Base-by-base conservation (phyloP, 2,329 filamentous ascomycete genomes). In the Colletotrichum spaethianum region DNA sequence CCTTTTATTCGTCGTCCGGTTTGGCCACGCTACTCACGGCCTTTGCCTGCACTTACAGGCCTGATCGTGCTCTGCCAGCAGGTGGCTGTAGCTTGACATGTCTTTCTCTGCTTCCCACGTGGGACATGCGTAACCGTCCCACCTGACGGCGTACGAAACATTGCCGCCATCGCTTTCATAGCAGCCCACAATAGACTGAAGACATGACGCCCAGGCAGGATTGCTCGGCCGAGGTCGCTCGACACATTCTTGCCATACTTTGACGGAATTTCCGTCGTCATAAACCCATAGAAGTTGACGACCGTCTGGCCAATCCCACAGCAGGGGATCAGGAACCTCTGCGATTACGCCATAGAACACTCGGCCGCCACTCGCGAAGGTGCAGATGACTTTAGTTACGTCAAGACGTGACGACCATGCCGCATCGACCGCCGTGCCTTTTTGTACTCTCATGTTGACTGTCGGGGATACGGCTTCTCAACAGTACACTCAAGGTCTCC, bases 101-200 rank as follows among this genome's bases (percentile, higher is more conserved):
- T 65, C 63, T n/a, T 66, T 53, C 11, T 66, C 62, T 46, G 50
- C 50, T 56, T 64, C 50, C 38, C 33, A 64, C 26, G 38, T 64
- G 6, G 20, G 50, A 50, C 26, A 66, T 1, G 18, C n/a, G 50
- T 66, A 66, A 16, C 63, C 26, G 8, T 59, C n/a, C 63, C 31
- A 66, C 42, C 33, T 50, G 8, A 67, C 55, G 11, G 55, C 40
- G 31, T 67, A 67, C 1, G 40, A 20, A 26, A 31, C 31, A 7
- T 14, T 28, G 8, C 63, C 16, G 1, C 40, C 20, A 36, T 67
- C 23, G 6, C 18, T 52, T 36, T 67, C 40, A 16, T 52, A 65
- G 42, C 53, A 65, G 6, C 40, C 31, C 11, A 59, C 16, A 5
- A 65, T 23, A 11, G 2, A 50, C 28, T 40, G n/a, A 40, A 65